Evolutionary conservation across 2,329 filamentous ascomycete species (phyloP), one percentile per base, ranked within the genome.

Genomic region (Reticulascus tulasneorum): DNA sequence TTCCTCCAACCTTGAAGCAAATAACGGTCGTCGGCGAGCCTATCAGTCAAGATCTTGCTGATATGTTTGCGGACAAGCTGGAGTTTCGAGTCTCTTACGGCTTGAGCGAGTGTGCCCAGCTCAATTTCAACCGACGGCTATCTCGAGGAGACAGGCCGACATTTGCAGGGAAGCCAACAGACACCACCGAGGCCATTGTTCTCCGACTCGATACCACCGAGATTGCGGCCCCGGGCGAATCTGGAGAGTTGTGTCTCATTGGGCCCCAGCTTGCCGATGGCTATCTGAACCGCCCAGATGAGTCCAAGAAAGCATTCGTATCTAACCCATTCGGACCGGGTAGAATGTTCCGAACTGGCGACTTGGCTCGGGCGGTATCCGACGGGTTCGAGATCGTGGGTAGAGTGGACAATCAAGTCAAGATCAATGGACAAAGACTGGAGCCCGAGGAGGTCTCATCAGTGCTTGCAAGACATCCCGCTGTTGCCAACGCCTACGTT

Each of bases 391-490:
- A 53, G 13, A 49, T 52, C 5, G 24, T 39, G 0, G 53, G 56
- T 0, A 47, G 57, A 1, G 48, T 45, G 5, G 56, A 58, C 7
- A 33, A 43, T 4, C 56, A 60, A 37, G 46, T 58, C 42, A 60
- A 60, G 45, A 49, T 60, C 5, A 49, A 49, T 18, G 57, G 57
- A 5, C 54, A 60, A 15, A 52, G 57, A 6, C 47, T 58, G 7
- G 57, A 60, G 20, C 44, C 56, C 1, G 52, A 46, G 1, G 56
- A 60, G 25, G 48, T 60, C 20, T n/a, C 11, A 6, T 9, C 12
- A 13, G 20, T 23, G 19, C 13, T 33, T 6, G 30, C n/a, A 6
- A 23, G 30, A 12, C 9, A 23, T 16, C 7, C 19, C 12, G n/a
- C 21, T 7, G 21, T 33, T 6, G 20, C 25, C 20, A 16, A 15